phyloP scores from a whole-genome alignment of 441 rosid genomes.

The Flueggea neowawraea region DNA sequence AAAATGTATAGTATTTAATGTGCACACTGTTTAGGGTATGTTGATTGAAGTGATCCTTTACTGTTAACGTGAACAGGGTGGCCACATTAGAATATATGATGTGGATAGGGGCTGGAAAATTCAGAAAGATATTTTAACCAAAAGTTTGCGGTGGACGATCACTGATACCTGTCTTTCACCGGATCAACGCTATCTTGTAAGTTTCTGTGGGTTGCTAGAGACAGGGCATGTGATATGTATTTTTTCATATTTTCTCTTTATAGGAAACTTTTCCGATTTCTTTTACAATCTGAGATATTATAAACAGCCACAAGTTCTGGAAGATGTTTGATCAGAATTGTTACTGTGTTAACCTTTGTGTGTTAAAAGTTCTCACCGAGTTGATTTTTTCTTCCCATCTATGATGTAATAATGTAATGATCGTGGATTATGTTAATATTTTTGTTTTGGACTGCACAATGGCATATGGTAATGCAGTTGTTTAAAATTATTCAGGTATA shows the following conservation, averaged over 20 bases:
- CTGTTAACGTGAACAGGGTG: conserved; percentile 38
- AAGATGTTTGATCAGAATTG: conserved; percentile 12
- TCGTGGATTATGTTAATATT: too few species aligned
- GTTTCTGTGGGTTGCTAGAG: conserved; percentile 10
- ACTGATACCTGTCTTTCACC: conserved; percentile 91
- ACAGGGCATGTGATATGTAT: background rate
- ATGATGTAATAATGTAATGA: too few species aligned
- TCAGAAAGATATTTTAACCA: conserved; percentile 70
- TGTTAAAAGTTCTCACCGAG: too few species aligned
- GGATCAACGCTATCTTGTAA: conserved; percentile 68
- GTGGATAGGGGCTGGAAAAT: conserved; percentile 75
- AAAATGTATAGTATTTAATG: background rate
- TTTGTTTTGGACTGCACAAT: too few species aligned
- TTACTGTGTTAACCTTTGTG: conserved; percentile 19
- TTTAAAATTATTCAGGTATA: conserved; percentile 45
- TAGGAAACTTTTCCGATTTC: background rate
- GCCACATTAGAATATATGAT: conserved; percentile 70
- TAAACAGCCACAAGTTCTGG: background rate
- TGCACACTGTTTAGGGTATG: too few species aligned
- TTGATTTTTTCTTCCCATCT: too few species aligned
- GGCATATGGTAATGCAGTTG: too few species aligned
- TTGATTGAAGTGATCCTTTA: background rate
- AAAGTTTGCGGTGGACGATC: conserved; percentile 76
- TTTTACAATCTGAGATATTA: background rate
- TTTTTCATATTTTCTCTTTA: too few species aligned